phyloP scores from a whole-genome alignment of 192 early-diverging fungal species.

The Chytriomyces hyalinus region DNA sequence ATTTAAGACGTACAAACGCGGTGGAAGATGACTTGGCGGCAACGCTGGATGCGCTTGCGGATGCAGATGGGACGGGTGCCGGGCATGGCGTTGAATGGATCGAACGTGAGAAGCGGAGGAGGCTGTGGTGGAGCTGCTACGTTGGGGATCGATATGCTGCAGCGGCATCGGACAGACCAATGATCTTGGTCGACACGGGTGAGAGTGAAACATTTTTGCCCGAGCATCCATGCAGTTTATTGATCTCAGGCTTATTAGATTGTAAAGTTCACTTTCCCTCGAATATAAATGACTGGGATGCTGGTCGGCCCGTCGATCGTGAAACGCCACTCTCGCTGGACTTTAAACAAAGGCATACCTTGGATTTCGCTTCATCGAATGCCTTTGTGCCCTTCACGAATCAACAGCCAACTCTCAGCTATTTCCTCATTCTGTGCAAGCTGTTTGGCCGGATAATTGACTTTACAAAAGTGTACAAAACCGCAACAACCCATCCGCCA shows the following conservation, averaged over 20 bases:
- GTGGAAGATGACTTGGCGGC: conserved; percentile 34
- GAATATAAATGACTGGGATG: not conserved
- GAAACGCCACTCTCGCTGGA: not conserved
- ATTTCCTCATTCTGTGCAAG: conserved; percentile 48
- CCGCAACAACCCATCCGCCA: not conserved
- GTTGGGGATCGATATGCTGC: conserved; percentile 50
- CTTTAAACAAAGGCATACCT: conserved; percentile 29
- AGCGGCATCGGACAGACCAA: conserved; percentile 42
- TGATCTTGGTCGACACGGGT: conserved; percentile 48
- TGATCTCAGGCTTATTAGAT: conserved; percentile 33
- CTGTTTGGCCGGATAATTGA: conserved; percentile 56
- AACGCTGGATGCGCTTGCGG: not conserved
- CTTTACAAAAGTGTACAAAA: conserved; percentile 41
- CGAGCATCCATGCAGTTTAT: not conserved
- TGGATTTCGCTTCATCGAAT: conserved; percentile 41
- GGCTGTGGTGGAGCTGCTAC: conserved; percentile 58
- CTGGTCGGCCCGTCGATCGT: not conserved
- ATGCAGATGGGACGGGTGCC: not conserved
- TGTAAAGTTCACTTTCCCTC: conserved; percentile 54
- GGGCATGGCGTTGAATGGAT: conserved; percentile 35
- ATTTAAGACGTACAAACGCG: conserved; percentile 48
- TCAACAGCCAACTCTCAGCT: conserved; percentile 30
- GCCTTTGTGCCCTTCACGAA: conserved; percentile 43
- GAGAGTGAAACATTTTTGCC: not conserved
- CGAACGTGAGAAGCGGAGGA: conserved; percentile 46